These are phyloP conservation scores for Chaetomiaceae sp. DNA, from an alignment of 2,329 filamentous ascomycete genomes.

Conservation along the genomic window DNA sequence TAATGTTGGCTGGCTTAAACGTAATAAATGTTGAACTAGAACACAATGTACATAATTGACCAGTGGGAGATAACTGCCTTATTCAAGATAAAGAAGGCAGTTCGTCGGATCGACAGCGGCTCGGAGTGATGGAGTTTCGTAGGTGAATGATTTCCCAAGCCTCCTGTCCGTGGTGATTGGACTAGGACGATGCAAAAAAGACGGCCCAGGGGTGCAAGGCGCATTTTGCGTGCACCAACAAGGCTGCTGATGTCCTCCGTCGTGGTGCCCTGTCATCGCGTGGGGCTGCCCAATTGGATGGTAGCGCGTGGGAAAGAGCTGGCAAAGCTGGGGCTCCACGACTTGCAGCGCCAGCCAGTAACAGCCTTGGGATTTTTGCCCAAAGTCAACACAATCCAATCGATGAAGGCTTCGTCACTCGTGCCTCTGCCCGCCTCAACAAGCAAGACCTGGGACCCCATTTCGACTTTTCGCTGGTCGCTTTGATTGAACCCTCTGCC, in stretches of 20 bases:
- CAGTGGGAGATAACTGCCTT: too few relatives aligned
- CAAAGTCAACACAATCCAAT: constrained; percentile 33
- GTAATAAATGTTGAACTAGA: not conserved
- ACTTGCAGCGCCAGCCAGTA: constrained; percentile 26
- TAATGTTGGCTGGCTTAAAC: too few relatives aligned
- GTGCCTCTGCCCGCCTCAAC: constrained; percentile 18
- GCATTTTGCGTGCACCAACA: not conserved
- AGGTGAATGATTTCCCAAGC: too few relatives aligned
- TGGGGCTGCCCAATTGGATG: constrained; percentile 19
- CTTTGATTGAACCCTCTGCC: constrained; percentile 5
- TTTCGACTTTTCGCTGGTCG: constrained; percentile 3
- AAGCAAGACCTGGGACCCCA: too few relatives aligned
- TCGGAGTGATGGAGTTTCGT: too few relatives aligned
- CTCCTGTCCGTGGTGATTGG: not conserved
- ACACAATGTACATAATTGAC: too few relatives aligned
- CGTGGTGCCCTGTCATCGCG: not conserved
- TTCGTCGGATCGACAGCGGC: too few relatives aligned
- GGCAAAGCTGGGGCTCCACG: constrained; percentile 24
- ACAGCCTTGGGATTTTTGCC: constrained; percentile 25
- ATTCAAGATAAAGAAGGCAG: not conserved
- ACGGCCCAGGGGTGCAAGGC: not conserved
- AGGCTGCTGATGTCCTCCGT: not conserved
- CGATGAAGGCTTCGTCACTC: constrained; percentile 29
- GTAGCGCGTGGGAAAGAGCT: constrained; percentile 20
- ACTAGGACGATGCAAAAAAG: not conserved